Conservation (phyloP, 202 grass and related monocot species). For the Setaria italica region DNA sequence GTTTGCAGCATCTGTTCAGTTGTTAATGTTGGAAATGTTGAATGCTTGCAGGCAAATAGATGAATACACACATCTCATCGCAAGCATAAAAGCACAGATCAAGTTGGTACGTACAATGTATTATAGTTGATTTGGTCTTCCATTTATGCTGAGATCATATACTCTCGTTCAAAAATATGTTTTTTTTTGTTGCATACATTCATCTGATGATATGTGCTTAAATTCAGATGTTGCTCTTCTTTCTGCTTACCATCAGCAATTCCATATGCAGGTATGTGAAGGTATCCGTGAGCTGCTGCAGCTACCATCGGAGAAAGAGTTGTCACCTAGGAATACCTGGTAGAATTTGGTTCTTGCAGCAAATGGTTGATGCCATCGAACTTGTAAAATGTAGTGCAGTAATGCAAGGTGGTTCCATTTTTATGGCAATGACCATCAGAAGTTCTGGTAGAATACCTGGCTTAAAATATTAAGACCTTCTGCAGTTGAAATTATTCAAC, state of each 20-base stretch:
- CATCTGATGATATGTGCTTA: background rate
- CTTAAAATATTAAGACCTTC: background rate
- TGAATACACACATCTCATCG: conserved; percentile 84
- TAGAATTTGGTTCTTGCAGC: background rate
- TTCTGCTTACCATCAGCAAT: conserved; percentile 20
- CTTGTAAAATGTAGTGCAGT: background rate
- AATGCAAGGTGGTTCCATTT: background rate
- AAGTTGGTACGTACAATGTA: conserved; percentile 65
- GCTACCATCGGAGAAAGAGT: conserved; percentile 44
- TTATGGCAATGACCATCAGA: background rate
- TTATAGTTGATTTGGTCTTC: background rate
- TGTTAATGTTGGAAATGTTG: conserved; percentile 14
- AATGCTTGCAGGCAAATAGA: conserved; percentile 83
- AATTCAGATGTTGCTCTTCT: background rate
- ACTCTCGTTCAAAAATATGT: background rate
- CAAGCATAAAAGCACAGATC: conserved; percentile 87
- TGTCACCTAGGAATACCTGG: conserved; percentile 32
- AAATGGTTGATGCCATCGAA: background rate
- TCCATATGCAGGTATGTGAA: conserved; percentile 63
- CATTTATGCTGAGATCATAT: background rate
- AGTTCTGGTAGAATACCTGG: background rate
- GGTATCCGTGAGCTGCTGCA: conserved; percentile 79
- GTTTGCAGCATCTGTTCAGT: background rate
- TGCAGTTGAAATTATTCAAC: background rate
- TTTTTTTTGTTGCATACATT: background rate